Base-by-base conservation (phyloP, 2,329 filamentous ascomycete species). In the Diplodia scrobiculata region DNA sequence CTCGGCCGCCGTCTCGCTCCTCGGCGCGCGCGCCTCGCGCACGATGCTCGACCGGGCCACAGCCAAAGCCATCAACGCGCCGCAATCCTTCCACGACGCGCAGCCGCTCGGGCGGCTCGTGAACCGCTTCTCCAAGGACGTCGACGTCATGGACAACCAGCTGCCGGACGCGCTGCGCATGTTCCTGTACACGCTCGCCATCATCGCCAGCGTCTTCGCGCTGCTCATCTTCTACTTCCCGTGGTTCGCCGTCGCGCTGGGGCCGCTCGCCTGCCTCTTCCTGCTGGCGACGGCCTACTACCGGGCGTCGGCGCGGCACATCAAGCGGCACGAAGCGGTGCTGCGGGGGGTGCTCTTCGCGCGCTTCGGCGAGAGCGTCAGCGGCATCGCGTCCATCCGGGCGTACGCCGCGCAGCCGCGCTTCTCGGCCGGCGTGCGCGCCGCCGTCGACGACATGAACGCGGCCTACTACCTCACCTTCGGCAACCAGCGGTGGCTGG, bases 111-210 rank as follows among this genome's bases (percentile, higher is more conserved):
- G 95, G 25, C 89, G 94, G 41, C 97, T 98, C 76, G 96, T 92
- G 21, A 98, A 98, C 76, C 91, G 95, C 14, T 98, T 98, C 79
- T 96, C 92, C 34, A 90, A 94, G 71, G 95, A 99, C 73, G 91
- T 98, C 50, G 92, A 97, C 73, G 91, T 95, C 66, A 96, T 98
- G 92, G 95, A 98, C 79, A 97, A 97, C 76, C 91, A 88, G 66
- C 80, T 97, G 48, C 90, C 90, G 0, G 94, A 97, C 72, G 89
- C 91, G 2, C 91, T 97, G 78, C 87, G 94, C 70, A 96, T 97
- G 88, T 97, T 94, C 80, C 89, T 93, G 72, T 80, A 97, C 71
- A 97, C 92, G 1, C 79, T 96, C 71, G 89, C 86, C 48, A 91
- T 90, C 84, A 92, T 97, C 70, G 81, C 89, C 1, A 88, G 90